Base-by-base conservation (phyloP, 192 early-diverging fungal species). In the Coemansia sp. region DNA sequence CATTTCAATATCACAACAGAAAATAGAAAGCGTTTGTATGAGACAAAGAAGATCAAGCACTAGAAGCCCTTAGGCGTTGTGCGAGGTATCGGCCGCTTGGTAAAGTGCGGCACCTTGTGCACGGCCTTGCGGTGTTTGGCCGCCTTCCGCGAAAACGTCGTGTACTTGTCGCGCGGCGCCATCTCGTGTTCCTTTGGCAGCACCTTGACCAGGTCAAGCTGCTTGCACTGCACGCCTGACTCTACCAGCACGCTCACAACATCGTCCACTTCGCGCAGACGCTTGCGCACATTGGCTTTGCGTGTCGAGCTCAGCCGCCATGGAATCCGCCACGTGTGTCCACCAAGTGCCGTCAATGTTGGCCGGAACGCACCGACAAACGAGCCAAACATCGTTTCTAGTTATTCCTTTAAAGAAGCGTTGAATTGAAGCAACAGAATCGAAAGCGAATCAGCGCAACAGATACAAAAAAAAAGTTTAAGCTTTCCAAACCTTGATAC, bases 81-180 rank as follows among this genome's bases (percentile, higher is more conserved):
- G 38, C 91, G 84, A 9, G 82, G 78, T 25, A 87, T 81, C 14
- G 89, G 83, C 35, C 84, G 83, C 68, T 91, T 91, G 28, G 91
- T 91, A 68, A 93, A 93, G 58, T 93, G 86, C 51, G 90, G 91
- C 10, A 93, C 90, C 68, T 89, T 88, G 80, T 93, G 91, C 16
- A 91, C 72, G 53, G 86, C 85, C 79, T 93, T 93, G 56, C 89
- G 85, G 62, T 91, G 83, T 31, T 85, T 82, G 48, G 74, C 77
- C 56, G 83, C 83, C 21, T 74, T 80, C 54, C 89, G 87, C 51
- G 88, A 89, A 63, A 93, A 93, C 16, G 88, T 87, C 12, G 86
- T 88, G 76, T 93, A 93, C 69, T 93, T 93, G 67, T 91, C 87
- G 46, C 85, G 77, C n/a, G 91, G 66, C 5, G 67, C 65, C 89